A percentile compares a stretch with the other conserved stretches of the same genome.
These are phyloP conservation scores for Tetradesmus obliquus DNA, from an alignment of 139 green algal species.

Conservation along the genomic window DNA sequence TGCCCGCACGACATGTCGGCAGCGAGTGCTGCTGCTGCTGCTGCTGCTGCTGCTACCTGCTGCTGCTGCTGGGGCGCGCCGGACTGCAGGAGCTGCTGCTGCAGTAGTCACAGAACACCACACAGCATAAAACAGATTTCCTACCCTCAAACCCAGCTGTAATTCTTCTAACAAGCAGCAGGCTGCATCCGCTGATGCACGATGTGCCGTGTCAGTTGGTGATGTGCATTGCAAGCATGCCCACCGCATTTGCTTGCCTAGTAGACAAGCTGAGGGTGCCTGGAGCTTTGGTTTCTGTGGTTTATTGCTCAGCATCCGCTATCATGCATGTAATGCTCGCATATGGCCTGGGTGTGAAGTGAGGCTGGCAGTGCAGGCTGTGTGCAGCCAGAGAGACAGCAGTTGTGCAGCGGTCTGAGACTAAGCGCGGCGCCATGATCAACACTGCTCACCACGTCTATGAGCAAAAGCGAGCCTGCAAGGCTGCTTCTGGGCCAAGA, in stretches of 20 bases:
- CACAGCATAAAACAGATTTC: too few species aligned
- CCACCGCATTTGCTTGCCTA: background rate
- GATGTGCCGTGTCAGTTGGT: background rate
- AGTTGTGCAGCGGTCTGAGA: background rate
- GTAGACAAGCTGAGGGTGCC: background rate
- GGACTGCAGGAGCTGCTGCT: background rate
- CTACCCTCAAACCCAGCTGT: too few species aligned
- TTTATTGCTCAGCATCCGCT: background rate
- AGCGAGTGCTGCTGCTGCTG: background rate
- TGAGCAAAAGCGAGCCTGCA: background rate
- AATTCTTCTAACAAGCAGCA: too few species aligned
- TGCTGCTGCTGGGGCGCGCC: background rate
- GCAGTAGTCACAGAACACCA: background rate
- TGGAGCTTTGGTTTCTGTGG: background rate
- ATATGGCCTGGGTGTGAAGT: background rate
- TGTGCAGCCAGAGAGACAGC: background rate
- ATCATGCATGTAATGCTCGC: background rate
- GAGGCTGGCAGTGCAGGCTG: background rate
- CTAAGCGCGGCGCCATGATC: background rate
- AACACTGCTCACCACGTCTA: background rate
- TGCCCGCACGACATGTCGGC: conserved; percentile 8
- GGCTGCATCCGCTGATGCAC: too few species aligned
- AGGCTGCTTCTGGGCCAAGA: background rate
- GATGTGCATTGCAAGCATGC: background rate
- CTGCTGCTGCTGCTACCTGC: background rate